A percentile compares a stretch with the other conserved stretches of the same genome.
Conservation (phyloP, 805 yeast genomes). For the Starmerella sirachaensis region DNA sequence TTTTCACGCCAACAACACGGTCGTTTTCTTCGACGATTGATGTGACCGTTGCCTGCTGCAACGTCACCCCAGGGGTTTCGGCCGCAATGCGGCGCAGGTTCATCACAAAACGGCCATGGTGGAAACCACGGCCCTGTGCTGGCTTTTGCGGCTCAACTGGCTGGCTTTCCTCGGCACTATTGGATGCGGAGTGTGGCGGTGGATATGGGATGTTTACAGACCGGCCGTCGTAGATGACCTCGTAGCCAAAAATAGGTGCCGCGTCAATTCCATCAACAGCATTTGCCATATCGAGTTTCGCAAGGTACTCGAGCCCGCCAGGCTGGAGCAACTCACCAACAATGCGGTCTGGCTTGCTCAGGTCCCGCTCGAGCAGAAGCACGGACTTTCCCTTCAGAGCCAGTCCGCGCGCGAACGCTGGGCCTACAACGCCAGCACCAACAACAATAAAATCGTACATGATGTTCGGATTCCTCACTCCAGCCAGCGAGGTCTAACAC, state of each 20-base stretch:
- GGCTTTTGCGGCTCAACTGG: too few relatives aligned
- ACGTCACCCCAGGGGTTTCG: constrained; percentile 59
- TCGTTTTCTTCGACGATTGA: constrained; percentile 39
- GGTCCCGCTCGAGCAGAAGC: constrained; percentile 68
- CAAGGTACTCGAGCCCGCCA: constrained; percentile 78
- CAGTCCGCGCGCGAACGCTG: constrained; percentile 76
- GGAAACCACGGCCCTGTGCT: constrained; percentile 76
- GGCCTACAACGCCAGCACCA: constrained; percentile 99
- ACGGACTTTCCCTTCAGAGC: constrained; percentile 86
- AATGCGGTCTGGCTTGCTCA: constrained; percentile 86
- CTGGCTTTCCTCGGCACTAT: too few relatives aligned
- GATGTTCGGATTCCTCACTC: too few relatives aligned
- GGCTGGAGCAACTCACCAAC: constrained; percentile 98
- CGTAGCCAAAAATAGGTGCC: constrained; percentile 64
- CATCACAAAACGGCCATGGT: constrained; percentile 77
- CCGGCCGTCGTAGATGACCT: constrained; percentile 53
- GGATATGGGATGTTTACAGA: constrained; percentile 60
- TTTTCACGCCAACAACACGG: constrained; percentile 67
- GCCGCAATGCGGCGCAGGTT: constrained; percentile 64
- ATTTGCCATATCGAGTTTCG: constrained; percentile 69
- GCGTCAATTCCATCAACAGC: constrained; percentile 71
- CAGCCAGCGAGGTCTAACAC: too few relatives aligned
- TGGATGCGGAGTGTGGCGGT: constrained; percentile 1
- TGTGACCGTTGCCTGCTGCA: constrained; percentile 74
- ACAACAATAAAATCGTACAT: constrained; percentile 72